A percentile compares a stretch with the other conserved stretches of the same genome.
Conservation (phyloP, 1,284 basidiomycete genomes). For the Apiotrichum veenhuisii region DNA sequence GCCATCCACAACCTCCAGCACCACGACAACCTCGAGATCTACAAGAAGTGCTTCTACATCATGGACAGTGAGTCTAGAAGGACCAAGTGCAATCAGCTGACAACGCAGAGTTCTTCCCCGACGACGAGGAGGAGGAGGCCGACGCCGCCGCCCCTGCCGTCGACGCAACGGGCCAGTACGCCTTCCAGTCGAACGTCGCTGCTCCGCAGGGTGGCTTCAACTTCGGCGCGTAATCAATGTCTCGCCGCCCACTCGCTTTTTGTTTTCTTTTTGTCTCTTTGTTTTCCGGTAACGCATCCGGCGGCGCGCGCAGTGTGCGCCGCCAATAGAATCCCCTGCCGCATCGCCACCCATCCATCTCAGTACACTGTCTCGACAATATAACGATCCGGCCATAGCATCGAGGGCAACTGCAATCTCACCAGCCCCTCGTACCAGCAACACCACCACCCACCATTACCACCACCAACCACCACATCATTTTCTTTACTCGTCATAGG, state of each 20-base stretch:
- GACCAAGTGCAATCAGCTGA: too few relatives aligned
- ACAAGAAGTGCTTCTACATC: slow-evolving; percentile 99
- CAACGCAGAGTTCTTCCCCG: slow-evolving; percentile 44
- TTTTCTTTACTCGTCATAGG: neutral
- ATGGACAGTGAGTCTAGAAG: slow-evolving; percentile 66
- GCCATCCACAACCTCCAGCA: slow-evolving; percentile 98
- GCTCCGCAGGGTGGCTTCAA: slow-evolving; percentile 93
- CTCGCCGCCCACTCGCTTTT: neutral
- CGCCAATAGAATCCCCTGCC: slow-evolving; percentile 13
- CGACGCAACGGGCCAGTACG: slow-evolving; percentile 83
- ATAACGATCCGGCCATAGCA: slow-evolving; percentile 19
- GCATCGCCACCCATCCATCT: slow-evolving; percentile 11
- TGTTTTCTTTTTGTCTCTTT: neutral
- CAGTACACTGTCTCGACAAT: slow-evolving; percentile 10
- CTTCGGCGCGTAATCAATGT: slow-evolving; percentile 53
- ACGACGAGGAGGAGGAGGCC: slow-evolving; percentile 55
- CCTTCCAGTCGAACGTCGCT: slow-evolving; percentile 62
- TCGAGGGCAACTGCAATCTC: slow-evolving; percentile 17
- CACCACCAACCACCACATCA: neutral
- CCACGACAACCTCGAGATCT: slow-evolving; percentile 97
- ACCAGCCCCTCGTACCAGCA: slow-evolving; percentile 12
- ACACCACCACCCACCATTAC: neutral
- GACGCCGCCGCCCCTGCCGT: slow-evolving; percentile 75
- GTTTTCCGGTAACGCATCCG: neutral
- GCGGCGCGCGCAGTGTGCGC: slow-evolving; percentile 12